Evolutionary conservation across 75 land plant species (phyloP).

Genomic region (Cryptomeria japonica): DNA sequence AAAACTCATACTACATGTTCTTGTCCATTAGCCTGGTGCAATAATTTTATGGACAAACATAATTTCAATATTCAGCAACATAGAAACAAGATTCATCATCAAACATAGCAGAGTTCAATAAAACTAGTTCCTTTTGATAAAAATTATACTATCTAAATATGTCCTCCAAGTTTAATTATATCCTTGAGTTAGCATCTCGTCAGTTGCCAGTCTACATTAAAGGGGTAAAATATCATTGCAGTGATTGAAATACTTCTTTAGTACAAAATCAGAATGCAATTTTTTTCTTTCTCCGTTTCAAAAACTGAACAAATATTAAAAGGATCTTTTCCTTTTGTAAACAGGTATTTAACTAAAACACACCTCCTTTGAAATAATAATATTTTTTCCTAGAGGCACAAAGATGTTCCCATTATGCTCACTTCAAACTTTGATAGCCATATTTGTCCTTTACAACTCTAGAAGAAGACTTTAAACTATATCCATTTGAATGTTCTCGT

Average conservation of each 20-base stretch:
- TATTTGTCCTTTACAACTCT: neutral
- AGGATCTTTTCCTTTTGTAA: neutral
- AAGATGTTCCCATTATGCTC: neutral
- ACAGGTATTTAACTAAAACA: too few species aligned
- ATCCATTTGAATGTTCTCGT: neutral
- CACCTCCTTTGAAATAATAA: neutral
- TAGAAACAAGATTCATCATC: neutral
- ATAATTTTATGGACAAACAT: neutral
- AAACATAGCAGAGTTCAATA: neutral
- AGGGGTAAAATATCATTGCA: neutral
- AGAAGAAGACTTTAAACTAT: neutral
- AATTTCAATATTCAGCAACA: neutral
- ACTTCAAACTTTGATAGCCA: neutral
- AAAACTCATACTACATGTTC: neutral
- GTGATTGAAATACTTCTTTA: neutral
- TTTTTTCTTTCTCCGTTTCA: neutral
- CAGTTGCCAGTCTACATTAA: neutral
- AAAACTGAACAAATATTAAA: neutral
- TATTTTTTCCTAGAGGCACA: neutral
- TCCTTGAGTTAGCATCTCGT: neutral
- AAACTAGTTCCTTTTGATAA: neutral
- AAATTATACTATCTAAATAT: neutral
- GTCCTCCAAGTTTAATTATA: neutral
- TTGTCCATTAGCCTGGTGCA: neutral
- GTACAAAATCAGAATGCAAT: neutral